These are phyloP conservation scores for Phlebopus sp. DNA, from an alignment of 1,284 basidiomycete genomes.

Conservation along the genomic window DNA sequence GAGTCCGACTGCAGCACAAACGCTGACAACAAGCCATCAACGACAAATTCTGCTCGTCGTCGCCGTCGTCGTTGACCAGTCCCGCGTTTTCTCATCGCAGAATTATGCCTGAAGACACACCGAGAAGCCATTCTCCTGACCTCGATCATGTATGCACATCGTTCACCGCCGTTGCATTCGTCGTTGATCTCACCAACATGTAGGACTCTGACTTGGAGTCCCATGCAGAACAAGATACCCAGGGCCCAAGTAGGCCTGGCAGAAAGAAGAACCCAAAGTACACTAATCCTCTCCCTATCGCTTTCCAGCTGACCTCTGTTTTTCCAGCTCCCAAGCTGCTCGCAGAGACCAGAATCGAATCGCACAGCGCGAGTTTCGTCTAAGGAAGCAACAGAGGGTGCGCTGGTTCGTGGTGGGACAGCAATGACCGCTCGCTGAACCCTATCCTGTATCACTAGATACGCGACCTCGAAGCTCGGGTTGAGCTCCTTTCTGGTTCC, in stretches of 20 bases:
- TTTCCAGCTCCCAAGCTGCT: slow-evolving; percentile 73
- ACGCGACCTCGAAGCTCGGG: slow-evolving; percentile 87
- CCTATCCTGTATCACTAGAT: slow-evolving; percentile 50
- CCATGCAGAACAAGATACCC: slow-evolving; percentile 36
- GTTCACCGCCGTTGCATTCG: slow-evolving; percentile 11
- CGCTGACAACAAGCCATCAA: background rate
- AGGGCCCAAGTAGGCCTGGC: slow-evolving; percentile 64
- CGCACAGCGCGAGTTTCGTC: slow-evolving; percentile 88
- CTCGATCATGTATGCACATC: slow-evolving; percentile 21
- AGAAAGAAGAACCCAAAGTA: slow-evolving; percentile 86
- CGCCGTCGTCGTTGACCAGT: no score
- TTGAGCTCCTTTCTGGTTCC: slow-evolving; percentile 85
- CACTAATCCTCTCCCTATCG: slow-evolving; percentile 25
- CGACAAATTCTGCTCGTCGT: background rate
- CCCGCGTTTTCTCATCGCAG: slow-evolving; percentile 1
- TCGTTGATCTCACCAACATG: slow-evolving; percentile 14
- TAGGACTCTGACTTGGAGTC: slow-evolving; percentile 67
- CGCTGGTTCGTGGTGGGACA: slow-evolving; percentile 18
- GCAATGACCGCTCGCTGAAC: slow-evolving; percentile 4
- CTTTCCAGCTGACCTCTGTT: slow-evolving; percentile 12
- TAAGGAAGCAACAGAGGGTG: slow-evolving; percentile 84
- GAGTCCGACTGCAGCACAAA: slow-evolving; percentile 4
- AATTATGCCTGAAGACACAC: slow-evolving; percentile 29
- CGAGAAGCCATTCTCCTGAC: slow-evolving; percentile 29
- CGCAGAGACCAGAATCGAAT: slow-evolving; percentile 89